These are phyloP conservation scores for Pseudozyma sp. DNA, from an alignment of 1,284 basidiomycete species.

Conservation along the genomic window DNA sequence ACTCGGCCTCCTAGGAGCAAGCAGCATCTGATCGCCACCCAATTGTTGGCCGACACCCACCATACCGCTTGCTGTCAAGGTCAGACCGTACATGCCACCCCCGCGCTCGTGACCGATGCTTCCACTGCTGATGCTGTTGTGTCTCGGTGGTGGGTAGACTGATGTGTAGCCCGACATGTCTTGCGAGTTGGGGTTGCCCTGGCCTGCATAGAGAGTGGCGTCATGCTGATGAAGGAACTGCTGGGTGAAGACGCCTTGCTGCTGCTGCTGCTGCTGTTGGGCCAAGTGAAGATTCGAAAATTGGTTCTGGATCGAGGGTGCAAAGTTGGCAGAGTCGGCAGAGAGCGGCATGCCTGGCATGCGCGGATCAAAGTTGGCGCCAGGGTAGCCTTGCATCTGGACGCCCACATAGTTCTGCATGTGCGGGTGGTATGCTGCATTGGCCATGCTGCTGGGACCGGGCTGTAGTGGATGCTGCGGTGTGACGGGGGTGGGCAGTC, in stretches of 20 bases:
- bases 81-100: constrained; percentile 11
- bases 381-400: constrained; percentile 22
- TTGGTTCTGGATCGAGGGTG: constrained; percentile 43
- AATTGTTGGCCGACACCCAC: constrained; percentile 4
- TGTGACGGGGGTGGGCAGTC: constrained; percentile 45
- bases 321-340: constrained; percentile 39
- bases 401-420: constrained; percentile 10
- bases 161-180: constrained; percentile 46
- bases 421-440: constrained; percentile 9
- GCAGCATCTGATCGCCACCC: constrained; percentile 25
- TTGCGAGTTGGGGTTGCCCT: constrained; percentile 10
- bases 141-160: constrained; percentile 42
- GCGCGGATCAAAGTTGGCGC: constrained; percentile 24
- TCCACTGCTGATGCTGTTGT: constrained; percentile 25
- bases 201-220: constrained; percentile 33
- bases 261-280: constrained; percentile 17
- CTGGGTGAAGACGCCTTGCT: constrained; percentile 30
- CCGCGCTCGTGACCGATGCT: constrained; percentile 1
- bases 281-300: constrained; percentile 38
- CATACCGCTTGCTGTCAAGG: constrained; percentile 20
- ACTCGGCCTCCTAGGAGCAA: constrained; percentile 19
- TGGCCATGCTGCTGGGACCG: constrained; percentile 15
- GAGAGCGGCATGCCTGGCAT: constrained; percentile 40
- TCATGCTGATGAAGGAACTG: constrained; percentile 45
- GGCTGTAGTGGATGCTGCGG: constrained; percentile 49